A percentile compares a stretch with the other conserved stretches of the same genome.
Conservation (phyloP, 345 rosid genomes). For the Syzygium oleosum region DNA sequence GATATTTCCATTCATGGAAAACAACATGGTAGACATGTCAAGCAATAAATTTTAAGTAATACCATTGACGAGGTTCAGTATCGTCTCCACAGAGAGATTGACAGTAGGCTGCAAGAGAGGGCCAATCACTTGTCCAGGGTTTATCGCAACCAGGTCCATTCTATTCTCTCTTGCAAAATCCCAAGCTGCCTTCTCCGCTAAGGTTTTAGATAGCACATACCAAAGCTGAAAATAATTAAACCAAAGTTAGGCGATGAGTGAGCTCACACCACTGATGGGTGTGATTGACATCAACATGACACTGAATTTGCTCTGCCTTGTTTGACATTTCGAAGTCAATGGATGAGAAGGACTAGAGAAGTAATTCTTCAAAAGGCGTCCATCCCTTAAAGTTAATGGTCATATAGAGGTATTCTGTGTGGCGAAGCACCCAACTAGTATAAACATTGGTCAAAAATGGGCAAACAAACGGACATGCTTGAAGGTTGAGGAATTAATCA, state of each 20-base stretch:
- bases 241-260: neutral
- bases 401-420: neutral
- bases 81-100: no score
- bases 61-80: no score
- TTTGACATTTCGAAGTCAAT: neutral
- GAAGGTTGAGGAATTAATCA: neutral
- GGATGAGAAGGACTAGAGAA: neutral
- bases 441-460: neutral
- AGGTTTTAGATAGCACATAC: constrained; percentile 3
- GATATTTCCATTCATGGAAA: neutral
- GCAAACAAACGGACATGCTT: neutral
- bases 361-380: neutral
- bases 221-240: neutral
- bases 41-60: neutral
- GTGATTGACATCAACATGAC: neutral
- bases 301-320: neutral
- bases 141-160: neutral
- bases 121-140: no score
- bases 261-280: neutral
- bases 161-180: neutral
- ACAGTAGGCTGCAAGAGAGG: neutral
- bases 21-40: neutral
- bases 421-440: neutral
- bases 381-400: neutral
- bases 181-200: constrained; percentile 5